Percentiles rank a stretch among this genome's conserved stretches.
Evolutionary conservation across 1,139 yeast species (phyloP).

Genomic region (Pichia sp.): DNA sequence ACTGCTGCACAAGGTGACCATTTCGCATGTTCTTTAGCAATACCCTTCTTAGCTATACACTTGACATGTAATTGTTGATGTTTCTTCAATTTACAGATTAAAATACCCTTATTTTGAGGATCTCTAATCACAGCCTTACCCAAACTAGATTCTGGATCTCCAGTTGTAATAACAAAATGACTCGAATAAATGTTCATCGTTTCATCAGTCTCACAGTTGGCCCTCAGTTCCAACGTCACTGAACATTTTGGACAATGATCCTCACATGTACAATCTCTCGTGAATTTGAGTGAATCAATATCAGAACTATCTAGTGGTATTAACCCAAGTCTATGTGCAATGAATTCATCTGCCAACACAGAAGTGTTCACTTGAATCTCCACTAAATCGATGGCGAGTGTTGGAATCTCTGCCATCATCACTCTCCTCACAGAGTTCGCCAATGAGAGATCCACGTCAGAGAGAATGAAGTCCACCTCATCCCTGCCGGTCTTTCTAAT

Average conservation of each 20-base stretch:
- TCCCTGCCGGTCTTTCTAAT: constrained; percentile 82
- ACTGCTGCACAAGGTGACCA: constrained; percentile 99
- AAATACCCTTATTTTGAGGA: constrained; percentile 69
- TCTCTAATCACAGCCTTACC: constrained; percentile 88
- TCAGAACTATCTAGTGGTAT: constrained; percentile 83
- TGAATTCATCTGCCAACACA: constrained; percentile 93
- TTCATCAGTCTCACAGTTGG: constrained; percentile 80
- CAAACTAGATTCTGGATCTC: constrained; percentile 36
- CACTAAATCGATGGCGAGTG: constrained; percentile 90
- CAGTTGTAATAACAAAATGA: constrained; percentile 57
- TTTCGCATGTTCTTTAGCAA: constrained; percentile 96
- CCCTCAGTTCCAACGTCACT: constrained; percentile 78
- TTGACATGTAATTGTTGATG: constrained; percentile 86
- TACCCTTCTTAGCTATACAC: constrained; percentile 97
- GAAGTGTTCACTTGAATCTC: constrained; percentile 92
- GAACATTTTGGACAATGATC: constrained; percentile 95
- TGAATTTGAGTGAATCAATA: constrained; percentile 70
- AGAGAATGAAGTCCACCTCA: constrained; percentile 81
- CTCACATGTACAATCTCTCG: constrained; percentile 96
- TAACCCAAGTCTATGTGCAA: constrained; percentile 87
- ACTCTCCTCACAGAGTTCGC: constrained; percentile 91
- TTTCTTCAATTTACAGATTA: constrained; percentile 84
- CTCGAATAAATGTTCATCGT: constrained; percentile 88
- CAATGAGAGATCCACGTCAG: constrained; percentile 81
- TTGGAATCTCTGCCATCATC: constrained; percentile 95